Evolutionary conservation across 768 basidiomycete species (phyloP).

Genomic region (Termitomyces sp.): DNA sequence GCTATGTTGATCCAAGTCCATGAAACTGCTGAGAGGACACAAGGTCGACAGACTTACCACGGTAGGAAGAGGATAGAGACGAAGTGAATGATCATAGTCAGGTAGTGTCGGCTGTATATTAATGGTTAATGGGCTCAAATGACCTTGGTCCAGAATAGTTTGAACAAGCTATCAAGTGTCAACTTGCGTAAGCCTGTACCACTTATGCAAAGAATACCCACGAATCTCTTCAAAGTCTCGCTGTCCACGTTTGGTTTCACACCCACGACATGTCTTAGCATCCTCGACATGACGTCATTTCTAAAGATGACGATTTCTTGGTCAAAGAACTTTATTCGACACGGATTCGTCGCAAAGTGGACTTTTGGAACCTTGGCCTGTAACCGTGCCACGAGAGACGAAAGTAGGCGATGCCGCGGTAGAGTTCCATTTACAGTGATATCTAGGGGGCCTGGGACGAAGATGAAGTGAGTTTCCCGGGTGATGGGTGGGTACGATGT

Average conservation of each 20-base stretch:
- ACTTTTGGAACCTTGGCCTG: conserved; percentile 71
- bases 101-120: conserved; percentile 83
- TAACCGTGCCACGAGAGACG: conserved; percentile 66
- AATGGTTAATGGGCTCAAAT: conserved; percentile 82
- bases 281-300: conserved; percentile 89
- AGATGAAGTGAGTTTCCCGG: conserved; percentile 80
- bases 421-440: conserved; percentile 74
- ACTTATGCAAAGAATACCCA: conserved; percentile 31
- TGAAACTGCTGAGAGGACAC: neutral
- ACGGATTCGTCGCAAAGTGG: conserved; percentile 86
- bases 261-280: conserved; percentile 88
- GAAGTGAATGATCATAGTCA: conserved; percentile 88
- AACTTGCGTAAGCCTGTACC: neutral
- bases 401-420: conserved; percentile 77
- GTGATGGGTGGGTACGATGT: conserved; percentile 74
- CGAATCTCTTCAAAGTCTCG: conserved; percentile 84
- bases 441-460: conserved; percentile 93
- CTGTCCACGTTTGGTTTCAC: conserved; percentile 77
- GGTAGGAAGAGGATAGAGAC: conserved; percentile 92
- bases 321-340: conserved; percentile 89
- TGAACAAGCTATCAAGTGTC: conserved; percentile 71
- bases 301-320: conserved; percentile 94
- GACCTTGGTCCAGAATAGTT: conserved; percentile 91
- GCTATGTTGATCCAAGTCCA: conserved; percentile 31
- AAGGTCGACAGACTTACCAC: conserved; percentile 45